Evolutionary conservation across 306 rosid genomes (phyloP), one percentile per base, ranked within the genome.

Genomic region (Citrullus mucosospermus): DNA sequence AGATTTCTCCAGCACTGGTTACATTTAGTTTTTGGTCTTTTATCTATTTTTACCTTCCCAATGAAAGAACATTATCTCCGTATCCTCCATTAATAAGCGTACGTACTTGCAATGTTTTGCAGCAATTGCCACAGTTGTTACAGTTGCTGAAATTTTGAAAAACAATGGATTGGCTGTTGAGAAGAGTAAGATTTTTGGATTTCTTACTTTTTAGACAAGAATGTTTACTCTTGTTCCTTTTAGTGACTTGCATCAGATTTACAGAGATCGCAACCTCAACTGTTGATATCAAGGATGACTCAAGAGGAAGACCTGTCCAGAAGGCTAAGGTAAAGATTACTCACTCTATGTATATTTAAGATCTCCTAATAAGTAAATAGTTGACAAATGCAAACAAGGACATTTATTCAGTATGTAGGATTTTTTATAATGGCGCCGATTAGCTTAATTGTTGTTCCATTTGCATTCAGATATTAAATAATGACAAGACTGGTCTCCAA

Each of bases 101-200:
- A 53, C 2, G 17, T 70, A 6, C 59, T 72, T 72, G 38, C 51
- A 44, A 46, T 15, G 39, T 30, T 18, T 70, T 83, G 85, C 85
- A 86, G 89, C 89, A 77, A 86, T 86, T 76, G 89, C 89, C 44
- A 86, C 89, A 0, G 87, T 86, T 30, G 89, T 86, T 14, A 83
- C 89, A 13, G 80, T 86, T 46, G 87, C 89, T 5, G 87, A 86
- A 77, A 86, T 86, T 25, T 75, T 86, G 78, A 86, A 86, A 48
- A 86, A 86, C 82, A 86, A 86, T 75, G 89, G 89, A 48, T 78
- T 86, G 61, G 89, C 85, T 58, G 78, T 86, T 39, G 89, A 83
- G 80, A 86, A 83, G 59, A 83, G 89, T 86, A 78, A 79, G 83
- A 4, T 56, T 56, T 32, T n/a, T 56, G 4, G 34, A 48, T 76